Evolutionary conservation across 129 eudicot genomes (phyloP).

Genomic region (Heracleum sosnowskyi): DNA sequence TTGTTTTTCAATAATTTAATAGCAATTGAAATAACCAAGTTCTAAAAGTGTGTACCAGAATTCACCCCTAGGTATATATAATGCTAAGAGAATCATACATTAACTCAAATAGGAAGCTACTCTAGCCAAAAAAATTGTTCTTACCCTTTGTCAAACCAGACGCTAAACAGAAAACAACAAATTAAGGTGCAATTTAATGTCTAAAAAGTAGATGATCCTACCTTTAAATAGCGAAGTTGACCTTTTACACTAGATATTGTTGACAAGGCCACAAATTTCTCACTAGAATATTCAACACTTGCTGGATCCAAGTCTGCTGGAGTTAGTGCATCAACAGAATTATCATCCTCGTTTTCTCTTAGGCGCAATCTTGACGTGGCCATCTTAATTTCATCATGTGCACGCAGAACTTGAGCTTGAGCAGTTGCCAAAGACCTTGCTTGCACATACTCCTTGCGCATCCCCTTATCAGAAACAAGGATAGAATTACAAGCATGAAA

Average conservation of each 20-base stretch:
- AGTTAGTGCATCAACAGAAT: slow-evolving; percentile 68
- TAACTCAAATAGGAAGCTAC: background rate
- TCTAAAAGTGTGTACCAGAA: too few species aligned
- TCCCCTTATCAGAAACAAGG: slow-evolving; percentile 32
- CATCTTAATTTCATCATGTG: slow-evolving; percentile 96
- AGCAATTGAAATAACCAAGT: too few species aligned
- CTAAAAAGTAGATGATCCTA: slow-evolving; percentile 6
- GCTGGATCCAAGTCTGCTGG: slow-evolving; percentile 70
- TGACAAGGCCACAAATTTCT: slow-evolving; percentile 60
- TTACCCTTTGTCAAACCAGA: background rate
- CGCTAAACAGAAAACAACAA: background rate
- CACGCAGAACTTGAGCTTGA: slow-evolving; percentile 93
- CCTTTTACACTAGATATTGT: slow-evolving; percentile 70
- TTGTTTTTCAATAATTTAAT: too few species aligned
- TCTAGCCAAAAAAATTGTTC: background rate
- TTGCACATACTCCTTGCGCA: slow-evolving; percentile 88
- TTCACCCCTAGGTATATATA: too few species aligned
- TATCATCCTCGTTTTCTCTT: slow-evolving; percentile 66
- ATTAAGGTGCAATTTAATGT: background rate
- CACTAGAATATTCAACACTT: slow-evolving; percentile 65
- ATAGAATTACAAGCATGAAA: background rate
- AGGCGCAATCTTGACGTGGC: slow-evolving; percentile 87
- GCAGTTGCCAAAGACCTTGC: slow-evolving; percentile 82
- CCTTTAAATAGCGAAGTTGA: slow-evolving; percentile 93
- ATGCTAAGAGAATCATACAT: background rate